Evolutionary conservation across 108 stramenopile genomes (phyloP), one percentile per base, ranked within the genome.

Genomic region (Cyclotella kingstonii): DNA sequence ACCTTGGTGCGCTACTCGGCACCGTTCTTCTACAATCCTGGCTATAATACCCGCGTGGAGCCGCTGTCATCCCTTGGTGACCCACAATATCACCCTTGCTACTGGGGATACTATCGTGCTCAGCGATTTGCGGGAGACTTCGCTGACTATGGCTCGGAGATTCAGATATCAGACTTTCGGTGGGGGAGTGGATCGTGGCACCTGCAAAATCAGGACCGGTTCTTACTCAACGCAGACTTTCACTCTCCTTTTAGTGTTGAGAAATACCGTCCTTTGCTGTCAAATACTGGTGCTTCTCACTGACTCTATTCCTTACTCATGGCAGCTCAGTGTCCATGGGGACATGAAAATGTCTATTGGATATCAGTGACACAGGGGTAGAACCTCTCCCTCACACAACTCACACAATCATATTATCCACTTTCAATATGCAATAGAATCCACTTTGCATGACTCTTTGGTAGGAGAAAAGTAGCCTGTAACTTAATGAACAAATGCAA

Each of bases 11-110:
- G 96, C 47, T 93, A 91, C 57, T 94, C 92, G 10, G 91, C 93
- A 7, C 96, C 96, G 2, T 96, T 94, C 68, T 96, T 96, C 63
- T 95, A 92, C 60, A 96, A 96, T 68, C 96, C 96, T 6, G 65
- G 81, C 9, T 96, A 91, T 50, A 69, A 72, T 41, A 52, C 81
- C 12, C 31, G 69, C 22, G 70, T 90, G 38, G 27, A 68, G 39
- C 89, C 84, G 0, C 46, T 86, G 30, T 34, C 30, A 15, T 48
- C 25, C 41, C 26, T 27, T 39, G 46, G 41, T 41, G 38, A 39
- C 17, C 23, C 30, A 49, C 4, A 11, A 49, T 91, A 86, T 48
- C 68, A 84, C 18, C 73, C 78, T 26, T 79, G 84, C 8, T 41
- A 77, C 7, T 91, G 87, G 86, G 90, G 86, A 10, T 87, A 91